phyloP scores from a whole-genome alignment of 306 rosid genomes.

The Casuarina equisetifolia region DNA sequence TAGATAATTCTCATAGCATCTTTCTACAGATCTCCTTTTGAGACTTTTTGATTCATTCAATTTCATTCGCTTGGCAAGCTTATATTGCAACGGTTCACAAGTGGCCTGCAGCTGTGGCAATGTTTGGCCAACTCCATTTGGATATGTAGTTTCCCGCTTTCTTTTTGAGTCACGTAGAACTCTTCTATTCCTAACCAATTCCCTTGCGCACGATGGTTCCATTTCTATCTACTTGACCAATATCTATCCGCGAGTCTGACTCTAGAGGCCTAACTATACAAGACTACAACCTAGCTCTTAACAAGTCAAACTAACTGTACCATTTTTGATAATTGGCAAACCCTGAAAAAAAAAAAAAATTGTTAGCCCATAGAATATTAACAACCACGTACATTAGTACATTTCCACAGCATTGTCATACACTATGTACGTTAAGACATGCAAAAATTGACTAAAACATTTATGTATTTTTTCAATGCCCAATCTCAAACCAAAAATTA shows the following conservation, averaged over 20 bases:
- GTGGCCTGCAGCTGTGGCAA: slow-evolving; percentile 32
- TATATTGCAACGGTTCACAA: slow-evolving; percentile 11
- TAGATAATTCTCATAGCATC: slow-evolving; percentile 57
- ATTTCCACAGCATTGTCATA: background rate
- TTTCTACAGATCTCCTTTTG: slow-evolving; percentile 38
- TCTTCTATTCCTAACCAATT: slow-evolving; percentile 52
- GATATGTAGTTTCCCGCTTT: slow-evolving; percentile 46
- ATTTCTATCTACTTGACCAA: slow-evolving; percentile 54
- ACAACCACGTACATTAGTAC: slow-evolving; percentile 5
- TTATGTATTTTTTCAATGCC: too few species aligned
- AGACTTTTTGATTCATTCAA: slow-evolving; percentile 32
- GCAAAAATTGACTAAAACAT: too few species aligned
- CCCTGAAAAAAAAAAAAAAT: slow-evolving; percentile 44
- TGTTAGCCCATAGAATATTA: slow-evolving; percentile 4
- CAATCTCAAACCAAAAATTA: too few species aligned
- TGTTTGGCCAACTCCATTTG: slow-evolving; percentile 39
- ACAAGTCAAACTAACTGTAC: slow-evolving; percentile 33
- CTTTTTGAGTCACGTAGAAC: slow-evolving; percentile 47
- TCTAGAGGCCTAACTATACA: slow-evolving; percentile 44
- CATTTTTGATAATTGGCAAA: slow-evolving; percentile 36
- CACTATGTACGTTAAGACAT: too few species aligned
- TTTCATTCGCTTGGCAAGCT: slow-evolving; percentile 50
- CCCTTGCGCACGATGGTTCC: slow-evolving; percentile 60
- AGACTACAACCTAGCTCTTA: slow-evolving; percentile 36
- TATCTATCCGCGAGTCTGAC: slow-evolving; percentile 48